These are phyloP conservation scores for Podaxis mareebaensis DNA, from an alignment of 768 basidiomycete genomes.

Conservation along the genomic window DNA sequence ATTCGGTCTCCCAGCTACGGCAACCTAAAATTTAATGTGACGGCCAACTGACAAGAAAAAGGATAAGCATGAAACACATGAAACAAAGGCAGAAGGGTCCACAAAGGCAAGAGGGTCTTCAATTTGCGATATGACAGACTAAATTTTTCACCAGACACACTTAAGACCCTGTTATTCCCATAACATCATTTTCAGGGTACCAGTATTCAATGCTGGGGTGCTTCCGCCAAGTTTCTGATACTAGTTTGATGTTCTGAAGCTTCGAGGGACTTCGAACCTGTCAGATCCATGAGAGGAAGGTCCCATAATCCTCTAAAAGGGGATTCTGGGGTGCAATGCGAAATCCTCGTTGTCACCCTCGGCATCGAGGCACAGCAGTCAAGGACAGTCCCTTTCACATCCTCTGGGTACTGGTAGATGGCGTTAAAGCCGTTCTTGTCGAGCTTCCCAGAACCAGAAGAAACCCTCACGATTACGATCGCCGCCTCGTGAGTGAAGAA, in stretches of 20 bases:
- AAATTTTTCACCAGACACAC: neutral
- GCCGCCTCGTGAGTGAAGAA: neutral
- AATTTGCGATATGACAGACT: neutral
- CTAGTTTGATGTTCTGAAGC: neutral
- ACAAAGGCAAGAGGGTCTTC: neutral
- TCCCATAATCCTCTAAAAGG: neutral
- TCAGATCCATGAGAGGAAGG: neutral
- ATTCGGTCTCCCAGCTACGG: neutral
- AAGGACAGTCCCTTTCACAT: neutral
- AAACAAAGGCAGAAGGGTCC: neutral
- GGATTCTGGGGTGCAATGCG: constrained; percentile 13
- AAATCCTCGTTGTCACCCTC: constrained; percentile 13
- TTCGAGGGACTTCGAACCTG: constrained; percentile 5
- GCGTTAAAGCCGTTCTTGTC: neutral
- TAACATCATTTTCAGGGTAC: neutral
- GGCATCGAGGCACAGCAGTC: neutral
- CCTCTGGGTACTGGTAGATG: neutral
- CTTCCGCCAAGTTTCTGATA: constrained; percentile 3
- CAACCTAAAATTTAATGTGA: neutral
- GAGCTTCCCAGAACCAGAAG: neutral
- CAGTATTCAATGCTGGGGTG: constrained; percentile 13
- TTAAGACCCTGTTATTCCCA: neutral
- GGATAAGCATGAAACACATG: neutral
- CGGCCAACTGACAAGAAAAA: neutral
- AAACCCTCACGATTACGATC: neutral